Conservation (phyloP, 192 early-diverging fungal genomes). For the Rhizoclosmatium sp. region DNA sequence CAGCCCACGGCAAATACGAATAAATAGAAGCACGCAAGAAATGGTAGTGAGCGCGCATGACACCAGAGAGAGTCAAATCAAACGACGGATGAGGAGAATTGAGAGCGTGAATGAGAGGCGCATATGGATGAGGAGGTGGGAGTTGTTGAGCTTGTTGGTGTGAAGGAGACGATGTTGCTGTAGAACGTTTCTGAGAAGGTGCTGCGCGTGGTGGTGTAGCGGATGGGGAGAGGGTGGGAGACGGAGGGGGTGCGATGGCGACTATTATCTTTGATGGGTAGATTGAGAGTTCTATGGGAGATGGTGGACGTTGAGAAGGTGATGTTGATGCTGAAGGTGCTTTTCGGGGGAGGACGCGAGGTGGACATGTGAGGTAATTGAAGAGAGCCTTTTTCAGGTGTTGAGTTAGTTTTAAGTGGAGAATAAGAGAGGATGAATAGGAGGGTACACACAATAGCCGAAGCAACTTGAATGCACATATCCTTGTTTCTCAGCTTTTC, state of each 20-base stretch:
- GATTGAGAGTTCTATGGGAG: background rate
- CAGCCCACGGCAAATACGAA: conserved; percentile 30
- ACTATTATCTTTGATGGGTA: background rate
- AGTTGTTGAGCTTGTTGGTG: background rate
- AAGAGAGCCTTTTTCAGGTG: background rate
- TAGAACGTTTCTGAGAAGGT: background rate
- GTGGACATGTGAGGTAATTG: conserved; percentile 11
- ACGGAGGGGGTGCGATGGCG: background rate
- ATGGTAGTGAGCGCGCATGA: conserved; percentile 25
- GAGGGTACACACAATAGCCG: too few relatives aligned
- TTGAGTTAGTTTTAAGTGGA: too few relatives aligned
- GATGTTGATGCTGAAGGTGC: background rate
- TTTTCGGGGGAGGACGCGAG: background rate
- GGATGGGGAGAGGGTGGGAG: background rate
- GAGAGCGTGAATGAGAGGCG: background rate
- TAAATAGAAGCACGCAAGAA: conserved; percentile 18
- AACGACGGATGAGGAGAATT: conserved; percentile 27
- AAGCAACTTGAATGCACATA: too few relatives aligned
- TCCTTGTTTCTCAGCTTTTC: too few relatives aligned
- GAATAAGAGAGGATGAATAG: too few relatives aligned
- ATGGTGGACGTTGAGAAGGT: background rate
- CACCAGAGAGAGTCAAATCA: conserved; percentile 18
- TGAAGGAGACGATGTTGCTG: background rate
- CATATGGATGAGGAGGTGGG: background rate
- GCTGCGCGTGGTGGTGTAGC: background rate